These are phyloP conservation scores for Marasmius tenuissimus DNA, from an alignment of 1,284 basidiomycete species.

Conservation along the genomic window DNA sequence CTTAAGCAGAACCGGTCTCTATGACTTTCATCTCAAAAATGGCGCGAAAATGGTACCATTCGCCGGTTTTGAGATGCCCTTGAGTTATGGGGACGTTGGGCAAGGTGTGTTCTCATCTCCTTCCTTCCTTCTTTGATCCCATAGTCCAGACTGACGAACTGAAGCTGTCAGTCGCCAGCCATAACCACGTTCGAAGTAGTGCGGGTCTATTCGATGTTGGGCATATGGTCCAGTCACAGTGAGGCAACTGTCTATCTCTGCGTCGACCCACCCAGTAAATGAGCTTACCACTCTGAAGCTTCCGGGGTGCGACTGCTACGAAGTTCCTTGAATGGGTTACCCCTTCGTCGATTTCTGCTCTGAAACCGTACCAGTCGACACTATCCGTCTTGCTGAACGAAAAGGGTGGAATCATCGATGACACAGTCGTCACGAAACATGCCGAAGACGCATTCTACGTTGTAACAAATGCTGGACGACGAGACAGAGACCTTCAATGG, in stretches of 20 bases:
- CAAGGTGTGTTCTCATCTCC: slow-evolving; percentile 54
- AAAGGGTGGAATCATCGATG: slow-evolving; percentile 93
- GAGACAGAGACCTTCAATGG: slow-evolving; percentile 82
- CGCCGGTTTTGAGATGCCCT: slow-evolving; percentile 94
- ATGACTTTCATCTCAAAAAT: slow-evolving; percentile 87
- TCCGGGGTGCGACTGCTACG: slow-evolving; percentile 72
- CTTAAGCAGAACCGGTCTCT: slow-evolving; percentile 74
- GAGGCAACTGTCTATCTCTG: slow-evolving; percentile 12
- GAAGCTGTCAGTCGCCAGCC: slow-evolving; percentile 76
- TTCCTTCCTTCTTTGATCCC: slow-evolving; percentile 1
- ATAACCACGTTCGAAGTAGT: slow-evolving; percentile 84
- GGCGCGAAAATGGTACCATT: slow-evolving; percentile 97
- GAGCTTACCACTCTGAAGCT: slow-evolving; percentile 42
- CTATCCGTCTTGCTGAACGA: slow-evolving; percentile 90
- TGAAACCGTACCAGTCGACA: slow-evolving; percentile 73
- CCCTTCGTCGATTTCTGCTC: slow-evolving; percentile 74
- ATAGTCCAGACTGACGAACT: neutral
- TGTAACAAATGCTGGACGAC: slow-evolving; percentile 93
- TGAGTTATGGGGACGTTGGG: slow-evolving; percentile 82
- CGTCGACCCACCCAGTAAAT: slow-evolving; percentile 4
- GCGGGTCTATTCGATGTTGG: slow-evolving; percentile 96
- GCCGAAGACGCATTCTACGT: slow-evolving; percentile 84
- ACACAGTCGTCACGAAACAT: slow-evolving; percentile 87
- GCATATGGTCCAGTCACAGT: slow-evolving; percentile 95
- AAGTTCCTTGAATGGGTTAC: slow-evolving; percentile 86